A percentile compares a stretch with the other conserved stretches of the same genome.
These are phyloP conservation scores for Chiua virens DNA, from an alignment of 768 basidiomycete genomes.

Conservation along the genomic window DNA sequence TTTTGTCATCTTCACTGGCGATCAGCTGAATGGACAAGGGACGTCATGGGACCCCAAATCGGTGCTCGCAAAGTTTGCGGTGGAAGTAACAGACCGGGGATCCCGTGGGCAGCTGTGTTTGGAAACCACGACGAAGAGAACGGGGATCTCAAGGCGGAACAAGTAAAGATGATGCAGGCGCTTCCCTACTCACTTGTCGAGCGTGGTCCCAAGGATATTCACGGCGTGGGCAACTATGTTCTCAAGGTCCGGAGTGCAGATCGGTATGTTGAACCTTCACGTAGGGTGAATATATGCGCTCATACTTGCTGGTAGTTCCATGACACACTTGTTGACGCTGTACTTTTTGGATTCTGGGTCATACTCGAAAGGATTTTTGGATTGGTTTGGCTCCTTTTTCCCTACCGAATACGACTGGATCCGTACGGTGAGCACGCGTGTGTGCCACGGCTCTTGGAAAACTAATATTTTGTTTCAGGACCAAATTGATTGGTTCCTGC, in stretches of 20 bases:
- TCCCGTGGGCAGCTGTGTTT: slow-evolving; percentile 92
- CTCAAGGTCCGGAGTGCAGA: slow-evolving; percentile 84
- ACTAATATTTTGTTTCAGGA: slow-evolving; percentile 29
- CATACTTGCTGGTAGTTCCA: slow-evolving; percentile 54
- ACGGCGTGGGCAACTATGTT: slow-evolving; percentile 91
- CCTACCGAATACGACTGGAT: slow-evolving; percentile 87
- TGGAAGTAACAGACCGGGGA: slow-evolving; percentile 69
- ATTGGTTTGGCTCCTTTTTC: slow-evolving; percentile 59
- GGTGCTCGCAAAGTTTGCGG: slow-evolving; percentile 86
- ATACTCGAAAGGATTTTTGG: slow-evolving; percentile 60
- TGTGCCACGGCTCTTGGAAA: background rate
- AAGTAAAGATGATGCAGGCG: slow-evolving; percentile 68
- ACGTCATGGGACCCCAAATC: slow-evolving; percentile 88
- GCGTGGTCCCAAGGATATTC: slow-evolving; percentile 77
- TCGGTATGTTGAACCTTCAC: slow-evolving; percentile 51
- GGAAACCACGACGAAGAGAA: slow-evolving; percentile 92
- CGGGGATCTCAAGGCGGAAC: slow-evolving; percentile 58
- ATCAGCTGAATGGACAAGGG: slow-evolving; percentile 90
- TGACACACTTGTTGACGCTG: slow-evolving; percentile 83
- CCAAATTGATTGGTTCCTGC: slow-evolving; percentile 90
- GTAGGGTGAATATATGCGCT: background rate
- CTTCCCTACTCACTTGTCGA: slow-evolving; percentile 86
- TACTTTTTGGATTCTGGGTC: slow-evolving; percentile 91
- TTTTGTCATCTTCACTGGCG: slow-evolving; percentile 88
- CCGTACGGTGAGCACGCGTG: slow-evolving; percentile 47